phyloP scores from a whole-genome alignment of 2,329 filamentous ascomycete genomes.

The Lecanicillium sp. region DNA sequence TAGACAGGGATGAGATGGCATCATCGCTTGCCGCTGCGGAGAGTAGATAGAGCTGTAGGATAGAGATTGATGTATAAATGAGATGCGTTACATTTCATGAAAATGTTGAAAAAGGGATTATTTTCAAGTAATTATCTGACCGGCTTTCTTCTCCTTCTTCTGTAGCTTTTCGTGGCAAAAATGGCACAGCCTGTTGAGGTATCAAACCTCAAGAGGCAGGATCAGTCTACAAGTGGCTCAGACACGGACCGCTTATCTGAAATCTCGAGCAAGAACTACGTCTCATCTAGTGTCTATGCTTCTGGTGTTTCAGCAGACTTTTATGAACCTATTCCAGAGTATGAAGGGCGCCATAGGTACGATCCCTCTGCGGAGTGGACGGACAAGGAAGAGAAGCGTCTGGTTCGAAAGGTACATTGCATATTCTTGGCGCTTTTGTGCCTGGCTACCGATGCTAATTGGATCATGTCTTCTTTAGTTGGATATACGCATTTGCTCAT shows the following conservation, averaged over 20 bases:
- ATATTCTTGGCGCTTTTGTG: too few species aligned
- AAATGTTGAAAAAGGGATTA: too few species aligned
- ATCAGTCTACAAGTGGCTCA: background rate
- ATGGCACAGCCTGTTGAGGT: too few species aligned
- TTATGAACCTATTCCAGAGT: constrained; percentile 45
- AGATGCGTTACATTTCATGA: too few species aligned
- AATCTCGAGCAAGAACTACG: background rate
- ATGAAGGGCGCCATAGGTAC: constrained; percentile 52
- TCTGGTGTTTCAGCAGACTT: constrained; percentile 10
- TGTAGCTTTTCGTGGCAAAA: too few species aligned
- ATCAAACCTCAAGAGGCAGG: too few species aligned
- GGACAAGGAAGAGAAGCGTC: constrained; percentile 40
- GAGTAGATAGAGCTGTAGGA: too few species aligned
- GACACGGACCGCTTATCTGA: constrained; percentile 5
- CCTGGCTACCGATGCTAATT: too few species aligned
- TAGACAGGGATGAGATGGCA: constrained; percentile 4
- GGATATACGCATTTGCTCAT: constrained; percentile 29
- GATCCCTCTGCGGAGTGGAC: constrained; percentile 51
- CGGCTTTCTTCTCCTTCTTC: too few species aligned
- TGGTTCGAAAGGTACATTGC: constrained; percentile 5
- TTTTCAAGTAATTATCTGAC: too few species aligned
- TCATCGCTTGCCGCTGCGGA: constrained; percentile 1
- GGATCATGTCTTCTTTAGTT: constrained; percentile 12
- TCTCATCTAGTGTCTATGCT: constrained; percentile 1
- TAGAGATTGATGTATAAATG: too few species aligned